Conservation (phyloP, 2,329 filamentous ascomycete genomes). For the Pseudocercospora fuligena region DNA sequence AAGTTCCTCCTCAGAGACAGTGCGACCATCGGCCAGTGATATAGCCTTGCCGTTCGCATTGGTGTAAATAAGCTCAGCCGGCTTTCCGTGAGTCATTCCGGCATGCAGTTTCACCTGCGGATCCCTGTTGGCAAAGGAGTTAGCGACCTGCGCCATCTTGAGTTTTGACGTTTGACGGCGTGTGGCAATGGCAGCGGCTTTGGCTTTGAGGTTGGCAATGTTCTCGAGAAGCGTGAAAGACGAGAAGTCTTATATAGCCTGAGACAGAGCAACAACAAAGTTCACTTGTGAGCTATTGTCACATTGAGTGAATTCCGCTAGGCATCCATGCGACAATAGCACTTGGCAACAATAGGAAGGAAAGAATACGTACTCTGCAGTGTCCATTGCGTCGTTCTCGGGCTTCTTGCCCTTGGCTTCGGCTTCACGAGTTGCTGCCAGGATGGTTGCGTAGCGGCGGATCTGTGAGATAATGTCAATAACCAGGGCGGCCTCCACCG, state of each 20-base stretch:
- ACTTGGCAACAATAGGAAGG: slow-evolving; percentile 17
- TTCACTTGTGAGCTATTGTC: slow-evolving; percentile 11
- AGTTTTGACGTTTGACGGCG: not conserved
- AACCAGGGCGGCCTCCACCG: slow-evolving; percentile 20
- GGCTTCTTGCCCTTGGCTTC: slow-evolving; percentile 58
- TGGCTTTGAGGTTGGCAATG: slow-evolving; percentile 11
- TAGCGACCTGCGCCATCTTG: not conserved
- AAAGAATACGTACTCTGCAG: slow-evolving; percentile 51
- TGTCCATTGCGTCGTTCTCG: slow-evolving; percentile 56
- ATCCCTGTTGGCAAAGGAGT: slow-evolving; percentile 49
- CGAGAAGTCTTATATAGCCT: slow-evolving; percentile 5
- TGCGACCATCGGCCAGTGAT: slow-evolving; percentile 63
- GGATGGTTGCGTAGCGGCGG: slow-evolving; percentile 82
- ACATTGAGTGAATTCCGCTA: slow-evolving; percentile 3
- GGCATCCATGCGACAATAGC: slow-evolving; percentile 10
- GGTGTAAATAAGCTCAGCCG: slow-evolving; percentile 81
- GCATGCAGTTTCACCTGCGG: slow-evolving; percentile 82
- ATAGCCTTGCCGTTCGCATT: slow-evolving; percentile 75
- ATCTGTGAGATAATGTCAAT: slow-evolving; percentile 55
- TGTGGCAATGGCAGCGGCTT: not conserved
- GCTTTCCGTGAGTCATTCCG: slow-evolving; percentile 80
- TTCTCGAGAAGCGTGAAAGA: slow-evolving; percentile 8
- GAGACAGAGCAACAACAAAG: slow-evolving; percentile 4
- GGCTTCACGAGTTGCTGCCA: slow-evolving; percentile 74
- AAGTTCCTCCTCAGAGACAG: slow-evolving; percentile 61